Evolutionary conservation across 768 basidiomycete species (phyloP).

Genomic region (Suillus tomentosus): DNA sequence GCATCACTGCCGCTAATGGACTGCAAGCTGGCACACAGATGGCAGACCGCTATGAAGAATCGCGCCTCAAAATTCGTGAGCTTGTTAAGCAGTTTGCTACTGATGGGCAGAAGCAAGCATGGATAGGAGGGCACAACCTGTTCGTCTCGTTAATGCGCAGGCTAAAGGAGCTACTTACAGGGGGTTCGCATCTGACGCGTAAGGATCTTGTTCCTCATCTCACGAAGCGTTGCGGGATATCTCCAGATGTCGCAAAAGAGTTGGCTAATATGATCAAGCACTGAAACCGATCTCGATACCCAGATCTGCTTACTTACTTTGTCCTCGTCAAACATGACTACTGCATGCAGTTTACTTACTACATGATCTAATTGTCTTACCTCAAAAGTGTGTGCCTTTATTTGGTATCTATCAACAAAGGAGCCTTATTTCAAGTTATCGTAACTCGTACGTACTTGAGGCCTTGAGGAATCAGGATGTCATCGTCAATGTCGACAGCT

Average conservation of each 20-base stretch:
- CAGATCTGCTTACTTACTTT: background rate
- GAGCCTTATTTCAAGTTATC: background rate
- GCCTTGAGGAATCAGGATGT: no score
- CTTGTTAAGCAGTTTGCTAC: conserved; percentile 24
- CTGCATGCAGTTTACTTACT: background rate
- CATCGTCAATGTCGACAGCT: background rate
- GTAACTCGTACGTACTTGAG: background rate
- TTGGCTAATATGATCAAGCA: background rate
- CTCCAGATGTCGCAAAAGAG: background rate
- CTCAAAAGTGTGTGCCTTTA: background rate
- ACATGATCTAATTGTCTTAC: no score
- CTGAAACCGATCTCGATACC: background rate
- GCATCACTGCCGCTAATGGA: conserved; percentile 26
- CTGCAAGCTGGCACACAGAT: background rate
- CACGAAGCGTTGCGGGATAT: background rate
- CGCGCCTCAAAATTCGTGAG: background rate
- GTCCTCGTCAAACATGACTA: background rate
- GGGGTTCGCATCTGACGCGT: background rate
- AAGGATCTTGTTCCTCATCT: background rate
- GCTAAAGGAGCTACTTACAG: background rate
- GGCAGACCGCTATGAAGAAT: conserved; percentile 22
- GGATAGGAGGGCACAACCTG: background rate
- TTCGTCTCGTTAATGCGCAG: background rate
- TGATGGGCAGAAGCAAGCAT: conserved; percentile 17
- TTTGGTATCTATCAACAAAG: background rate